Conservation (phyloP, 2,329 filamentous ascomycete genomes). For the Pseudocercospora musae region DNA sequence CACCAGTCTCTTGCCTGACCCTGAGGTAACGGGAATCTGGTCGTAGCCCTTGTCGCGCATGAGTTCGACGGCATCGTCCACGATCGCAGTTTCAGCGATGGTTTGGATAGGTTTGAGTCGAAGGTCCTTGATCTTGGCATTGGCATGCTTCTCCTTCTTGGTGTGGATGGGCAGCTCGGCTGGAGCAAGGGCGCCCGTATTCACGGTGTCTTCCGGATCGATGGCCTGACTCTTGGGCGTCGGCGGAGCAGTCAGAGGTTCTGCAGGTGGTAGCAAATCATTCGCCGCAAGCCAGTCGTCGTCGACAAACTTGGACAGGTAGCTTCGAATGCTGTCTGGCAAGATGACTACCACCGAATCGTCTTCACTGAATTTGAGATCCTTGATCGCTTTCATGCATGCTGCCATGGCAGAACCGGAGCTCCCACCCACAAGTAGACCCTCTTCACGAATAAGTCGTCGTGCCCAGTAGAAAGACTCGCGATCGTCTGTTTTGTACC, state of each 20-base stretch:
- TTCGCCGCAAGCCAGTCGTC: slow-evolving; percentile 99
- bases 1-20: slow-evolving; percentile 67
- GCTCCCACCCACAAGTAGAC: slow-evolving; percentile 86
- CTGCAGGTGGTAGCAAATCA: slow-evolving; percentile 71
- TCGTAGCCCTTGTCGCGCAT: slow-evolving; percentile 99
- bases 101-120: slow-evolving; percentile 93
- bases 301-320: slow-evolving; percentile 96
- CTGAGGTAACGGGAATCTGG: slow-evolving; percentile 83
- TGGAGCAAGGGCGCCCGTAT: slow-evolving; percentile 10
- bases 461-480: slow-evolving; percentile 90
- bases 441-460: slow-evolving; percentile 88
- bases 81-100: slow-evolving; percentile 65
- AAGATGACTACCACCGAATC: slow-evolving; percentile 88
- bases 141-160: slow-evolving; percentile 65
- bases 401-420: slow-evolving; percentile 89
- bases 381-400: slow-evolving; percentile 71
- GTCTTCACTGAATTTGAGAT: slow-evolving; percentile 71
- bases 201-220: slow-evolving; percentile 28
- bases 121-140: slow-evolving; percentile 76
- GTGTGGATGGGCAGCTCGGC: slow-evolving; percentile 23
- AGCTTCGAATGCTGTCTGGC: slow-evolving; percentile 94
- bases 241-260: slow-evolving; percentile 41
- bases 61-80: slow-evolving; percentile 87
- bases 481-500: slow-evolving; percentile 96
- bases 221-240: slow-evolving; percentile 35